Base-by-base conservation (phyloP, 306 rosid genomes). In the Alnus glutinosa region DNA sequence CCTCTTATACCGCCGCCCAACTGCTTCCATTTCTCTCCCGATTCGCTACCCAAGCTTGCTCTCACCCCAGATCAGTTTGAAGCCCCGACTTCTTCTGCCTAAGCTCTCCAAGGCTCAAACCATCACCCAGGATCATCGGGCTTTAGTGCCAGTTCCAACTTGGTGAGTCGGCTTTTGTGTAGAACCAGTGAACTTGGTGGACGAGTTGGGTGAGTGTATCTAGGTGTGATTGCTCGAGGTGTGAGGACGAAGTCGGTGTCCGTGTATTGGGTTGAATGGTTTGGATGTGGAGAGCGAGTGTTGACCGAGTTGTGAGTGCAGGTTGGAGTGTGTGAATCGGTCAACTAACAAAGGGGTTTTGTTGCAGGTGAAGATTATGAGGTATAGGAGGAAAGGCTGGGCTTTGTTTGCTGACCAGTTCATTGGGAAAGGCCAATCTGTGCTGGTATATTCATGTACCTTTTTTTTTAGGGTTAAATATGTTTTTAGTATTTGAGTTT, bases 381-480 rank as follows among this genome's bases (percentile, higher is more conserved):
- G 87, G 78, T 86, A 80, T 78, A 5, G 14, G 72, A 83, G 86
- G 79, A 94, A 94, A 86, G 95, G 98, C 7, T 94, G 98, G 97
- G 80, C 89, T 44, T 84, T 94, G 91, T 83, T 30, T 34, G 80
- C 97, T 7, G 91, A 89, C 13, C 88, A 94, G 78, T 77, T 82
- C 42, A 85, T 94, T 63, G 47, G 18, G 16, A 73, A 83, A 82
- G 93, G 88, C 50, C 58, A 55, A 15, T 92, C 92, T 80, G 49
- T 94, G 4, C 92, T 93, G 78, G 97, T 92, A 73, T 94, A 94
- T 82, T 92, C 98, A 85, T 97, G 98, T 92, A 70, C 5, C 1
- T 23, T 32, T 50, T 46, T 9, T 54, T 58, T 23, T 23, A 23
- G 28, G 28, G 28, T 23, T 23, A 23, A 23, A 23, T 23, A 23